A percentile compares a stretch with the other conserved stretches of the same genome.
phyloP scores from a whole-genome alignment of 2,329 filamentous ascomycete species.

The Neonectria sp. region DNA sequence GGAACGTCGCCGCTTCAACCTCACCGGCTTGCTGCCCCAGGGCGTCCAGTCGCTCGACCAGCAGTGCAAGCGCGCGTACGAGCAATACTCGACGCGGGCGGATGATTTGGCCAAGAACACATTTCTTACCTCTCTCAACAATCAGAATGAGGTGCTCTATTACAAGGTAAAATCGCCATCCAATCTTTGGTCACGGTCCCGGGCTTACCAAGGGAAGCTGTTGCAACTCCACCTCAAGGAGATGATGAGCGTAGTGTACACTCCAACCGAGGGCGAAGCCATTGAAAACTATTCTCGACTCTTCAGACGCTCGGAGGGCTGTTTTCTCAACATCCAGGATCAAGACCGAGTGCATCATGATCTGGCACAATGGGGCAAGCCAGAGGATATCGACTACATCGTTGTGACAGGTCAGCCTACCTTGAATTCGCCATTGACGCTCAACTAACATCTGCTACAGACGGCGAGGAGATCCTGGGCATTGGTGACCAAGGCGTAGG shows the following conservation, averaged over 20 bases:
- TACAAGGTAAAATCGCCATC: constrained; percentile 69
- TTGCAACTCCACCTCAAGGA: constrained; percentile 85
- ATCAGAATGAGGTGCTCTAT: constrained; percentile 89
- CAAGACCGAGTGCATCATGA: constrained; percentile 75
- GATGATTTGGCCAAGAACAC: constrained; percentile 87
- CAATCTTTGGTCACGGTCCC: constrained; percentile 19
- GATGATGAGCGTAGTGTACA: constrained; percentile 94
- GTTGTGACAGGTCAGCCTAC: constrained; percentile 79
- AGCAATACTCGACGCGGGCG: constrained; percentile 77
- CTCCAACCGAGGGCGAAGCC: constrained; percentile 90
- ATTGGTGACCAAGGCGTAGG: constrained; percentile 93
- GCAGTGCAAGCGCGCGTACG: constrained; percentile 83
- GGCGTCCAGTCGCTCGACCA: constrained; percentile 82
- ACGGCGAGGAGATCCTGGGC: constrained; percentile 82
- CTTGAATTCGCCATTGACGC: accelerated
- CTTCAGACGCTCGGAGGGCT: constrained; percentile 85
- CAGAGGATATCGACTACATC: constrained; percentile 88
- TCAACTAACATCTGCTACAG: constrained; percentile 43
- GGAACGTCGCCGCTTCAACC: constrained; percentile 78
- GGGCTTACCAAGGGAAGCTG: constrained; percentile 62
- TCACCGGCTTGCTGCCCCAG: constrained; percentile 81
- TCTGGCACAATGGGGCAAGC: constrained; percentile 76
- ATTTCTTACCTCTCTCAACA: constrained; percentile 87
- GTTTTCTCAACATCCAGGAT: constrained; percentile 83
- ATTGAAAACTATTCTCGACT: constrained; percentile 87